Conservation (phyloP, 768 basidiomycete genomes). For the Hygrophorus pudorinus region DNA sequence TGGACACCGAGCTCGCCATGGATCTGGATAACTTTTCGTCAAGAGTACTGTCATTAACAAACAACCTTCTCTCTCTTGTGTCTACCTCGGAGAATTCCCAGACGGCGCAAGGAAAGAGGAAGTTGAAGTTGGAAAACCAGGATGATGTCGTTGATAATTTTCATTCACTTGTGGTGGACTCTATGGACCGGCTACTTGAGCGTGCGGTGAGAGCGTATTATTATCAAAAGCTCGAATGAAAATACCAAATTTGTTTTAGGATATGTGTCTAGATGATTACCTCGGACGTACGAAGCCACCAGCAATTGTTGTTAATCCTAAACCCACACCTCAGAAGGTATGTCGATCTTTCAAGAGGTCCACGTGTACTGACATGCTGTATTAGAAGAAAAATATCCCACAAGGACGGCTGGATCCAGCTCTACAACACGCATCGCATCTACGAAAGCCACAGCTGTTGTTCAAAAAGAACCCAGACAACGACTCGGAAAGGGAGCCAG, state of each 20-base stretch:
- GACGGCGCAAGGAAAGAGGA: constrained; percentile 35
- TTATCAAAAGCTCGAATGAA: neutral
- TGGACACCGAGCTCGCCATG: constrained; percentile 60
- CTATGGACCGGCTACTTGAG: constrained; percentile 80
- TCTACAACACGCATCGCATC: constrained; percentile 63
- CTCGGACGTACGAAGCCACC: constrained; percentile 61
- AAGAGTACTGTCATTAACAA: constrained; percentile 56
- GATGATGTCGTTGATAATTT: constrained; percentile 86
- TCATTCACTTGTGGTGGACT: constrained; percentile 66
- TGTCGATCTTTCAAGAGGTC: neutral
- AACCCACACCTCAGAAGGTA: constrained; percentile 13
- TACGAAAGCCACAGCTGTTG: constrained; percentile 72
- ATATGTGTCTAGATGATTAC: constrained; percentile 73
- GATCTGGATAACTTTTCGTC: constrained; percentile 63
- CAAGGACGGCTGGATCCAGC: constrained; percentile 35
- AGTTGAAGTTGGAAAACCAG: constrained; percentile 46
- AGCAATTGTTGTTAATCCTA: constrained; percentile 47
- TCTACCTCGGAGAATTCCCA: constrained; percentile 27
- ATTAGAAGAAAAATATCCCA: constrained; percentile 3
- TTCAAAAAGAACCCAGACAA: constrained; percentile 61
- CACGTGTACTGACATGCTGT: neutral
- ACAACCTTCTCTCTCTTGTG: constrained; percentile 48
- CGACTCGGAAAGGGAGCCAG: constrained; percentile 18
- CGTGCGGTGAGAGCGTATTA: constrained; percentile 46
- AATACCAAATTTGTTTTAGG: constrained; percentile 32